Evolutionary conservation across 257 asterid species (phyloP).

Genomic region (Plantago elongata): DNA sequence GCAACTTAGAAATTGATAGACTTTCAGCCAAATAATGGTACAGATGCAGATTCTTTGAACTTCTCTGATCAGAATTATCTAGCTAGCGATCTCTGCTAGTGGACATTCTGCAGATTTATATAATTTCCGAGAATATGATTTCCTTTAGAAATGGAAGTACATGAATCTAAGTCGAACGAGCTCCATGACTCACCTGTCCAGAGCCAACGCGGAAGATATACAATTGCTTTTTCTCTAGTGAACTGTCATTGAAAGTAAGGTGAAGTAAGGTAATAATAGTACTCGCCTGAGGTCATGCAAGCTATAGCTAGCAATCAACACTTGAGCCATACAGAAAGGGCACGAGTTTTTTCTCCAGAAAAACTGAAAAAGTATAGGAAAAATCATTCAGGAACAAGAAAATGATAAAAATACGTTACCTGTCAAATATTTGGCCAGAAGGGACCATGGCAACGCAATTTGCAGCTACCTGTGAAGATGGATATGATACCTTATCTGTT

Average conservation of each 20-base stretch:
- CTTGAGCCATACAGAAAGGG: background rate
- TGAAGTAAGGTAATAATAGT: background rate
- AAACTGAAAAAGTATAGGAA: background rate
- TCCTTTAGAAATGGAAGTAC: background rate
- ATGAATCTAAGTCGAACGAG: background rate
- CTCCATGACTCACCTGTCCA: slow-evolving; percentile 60
- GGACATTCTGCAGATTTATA: too few species aligned
- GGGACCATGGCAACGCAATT: slow-evolving; percentile 97
- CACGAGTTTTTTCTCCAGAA: background rate
- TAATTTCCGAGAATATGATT: too few species aligned
- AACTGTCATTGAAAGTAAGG: slow-evolving; percentile 39
- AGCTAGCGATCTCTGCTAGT: too few species aligned
- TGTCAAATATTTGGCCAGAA: slow-evolving; percentile 94
- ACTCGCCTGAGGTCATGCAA: background rate
- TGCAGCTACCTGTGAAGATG: slow-evolving; percentile 75
- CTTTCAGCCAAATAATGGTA: too few species aligned
- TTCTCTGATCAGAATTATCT: too few species aligned
- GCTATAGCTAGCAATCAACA: background rate
- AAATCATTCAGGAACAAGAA: background rate
- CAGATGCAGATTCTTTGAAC: too few species aligned
- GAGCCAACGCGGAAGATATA: slow-evolving; percentile 90
- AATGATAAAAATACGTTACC: slow-evolving; percentile 34
- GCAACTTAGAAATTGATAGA: background rate
- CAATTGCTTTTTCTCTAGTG: slow-evolving; percentile 80
- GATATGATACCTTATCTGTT: background rate